Evolutionary conservation across 2,329 filamentous ascomycete species (phyloP), one percentile per base, ranked within the genome.

Genomic region (Dryadomyces quercivorus): DNA sequence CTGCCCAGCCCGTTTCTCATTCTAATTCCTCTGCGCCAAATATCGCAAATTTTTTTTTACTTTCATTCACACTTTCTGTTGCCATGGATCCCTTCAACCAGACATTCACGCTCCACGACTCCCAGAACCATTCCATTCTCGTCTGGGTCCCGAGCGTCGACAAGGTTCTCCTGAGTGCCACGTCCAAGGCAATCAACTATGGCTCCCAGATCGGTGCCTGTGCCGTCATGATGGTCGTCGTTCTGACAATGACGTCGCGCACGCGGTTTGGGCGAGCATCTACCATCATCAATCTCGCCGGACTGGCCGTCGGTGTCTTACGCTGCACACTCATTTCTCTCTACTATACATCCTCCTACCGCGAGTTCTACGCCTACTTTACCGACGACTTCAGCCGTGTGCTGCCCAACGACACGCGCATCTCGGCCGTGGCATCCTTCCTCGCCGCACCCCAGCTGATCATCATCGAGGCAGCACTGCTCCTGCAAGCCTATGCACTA

Each of bases 191-290:
- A 42, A 59, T 61, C 59, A 58, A 58, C 55, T 63, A 60, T 44
- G 57, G 53, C 49, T 34, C 51, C 44, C 60, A 62, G 60, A 54
- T 59, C 26, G 60, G 61, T 8, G 60, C 61, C 20, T 80, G 78
- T 49, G 59, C 84, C 55, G 69, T 85, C 57, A 78, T 89, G 62
- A 71, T 91, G 18, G 60, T 85, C 46, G 73, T 86, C 34, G 70
- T 91, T 2, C 69, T 89, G 12, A 63, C 84, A 56, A 75, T 91
- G 66, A 90, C 86, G 0, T 79, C 80, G 20, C 65, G 72, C 0
- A 72, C 80, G 59, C 89, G 88, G 65, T 78, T 86, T 57, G 70
- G 71, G 52, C 83, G 84, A 1, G 64, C 73, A 0, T 76, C 88
- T 20, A 86, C 86, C 65, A 63, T 83, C 59, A 71, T 90, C 61